Evolutionary conservation across 805 yeast species (phyloP).

Genomic region (Schizosaccharomyces cryophilus): DNA sequence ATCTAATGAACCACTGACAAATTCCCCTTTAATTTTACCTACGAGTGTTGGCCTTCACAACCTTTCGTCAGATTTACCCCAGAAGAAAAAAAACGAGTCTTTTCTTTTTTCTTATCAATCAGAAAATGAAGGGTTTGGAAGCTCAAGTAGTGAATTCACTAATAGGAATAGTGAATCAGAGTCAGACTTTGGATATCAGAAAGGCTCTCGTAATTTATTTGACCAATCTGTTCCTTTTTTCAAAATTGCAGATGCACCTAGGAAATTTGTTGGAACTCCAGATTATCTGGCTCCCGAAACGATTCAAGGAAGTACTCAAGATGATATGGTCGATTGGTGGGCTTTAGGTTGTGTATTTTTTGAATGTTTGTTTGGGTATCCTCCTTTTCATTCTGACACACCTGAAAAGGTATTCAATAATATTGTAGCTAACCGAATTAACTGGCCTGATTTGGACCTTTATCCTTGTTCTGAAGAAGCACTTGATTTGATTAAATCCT

Average conservation of each 20-base stretch:
- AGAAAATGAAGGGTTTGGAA: not conserved
- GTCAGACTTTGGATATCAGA: not conserved
- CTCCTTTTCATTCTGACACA: conserved; percentile 72
- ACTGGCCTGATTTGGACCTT: conserved; percentile 45
- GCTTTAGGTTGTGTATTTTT: conserved; percentile 85
- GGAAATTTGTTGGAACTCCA: conserved; percentile 78
- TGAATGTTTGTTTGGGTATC: conserved; percentile 76
- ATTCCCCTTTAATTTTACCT: not conserved
- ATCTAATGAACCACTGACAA: not conserved
- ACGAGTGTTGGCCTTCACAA: not conserved
- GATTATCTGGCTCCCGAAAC: conserved; percentile 96
- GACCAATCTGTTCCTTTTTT: not conserved
- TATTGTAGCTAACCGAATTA: conserved; percentile 45
- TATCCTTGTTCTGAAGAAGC: conserved; percentile 35
- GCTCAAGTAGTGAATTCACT: not conserved
- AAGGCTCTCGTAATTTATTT: not conserved
- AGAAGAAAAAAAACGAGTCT: no score
- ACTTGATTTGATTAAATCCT: conserved; percentile 39
- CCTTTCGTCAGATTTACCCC: not conserved
- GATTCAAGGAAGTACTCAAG: conserved; percentile 60
- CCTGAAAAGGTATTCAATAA: conserved; percentile 60
- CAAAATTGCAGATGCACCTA: conserved; percentile 15
- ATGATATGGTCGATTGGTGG: conserved; percentile 94
- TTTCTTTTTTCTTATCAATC: no score
- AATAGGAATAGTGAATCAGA: not conserved